Percentiles rank a stretch among this genome's conserved stretches.
These are phyloP conservation scores for Cryphonectria parasitica DNA, from an alignment of 2,329 filamentous ascomycete genomes.

Conservation along the genomic window DNA sequence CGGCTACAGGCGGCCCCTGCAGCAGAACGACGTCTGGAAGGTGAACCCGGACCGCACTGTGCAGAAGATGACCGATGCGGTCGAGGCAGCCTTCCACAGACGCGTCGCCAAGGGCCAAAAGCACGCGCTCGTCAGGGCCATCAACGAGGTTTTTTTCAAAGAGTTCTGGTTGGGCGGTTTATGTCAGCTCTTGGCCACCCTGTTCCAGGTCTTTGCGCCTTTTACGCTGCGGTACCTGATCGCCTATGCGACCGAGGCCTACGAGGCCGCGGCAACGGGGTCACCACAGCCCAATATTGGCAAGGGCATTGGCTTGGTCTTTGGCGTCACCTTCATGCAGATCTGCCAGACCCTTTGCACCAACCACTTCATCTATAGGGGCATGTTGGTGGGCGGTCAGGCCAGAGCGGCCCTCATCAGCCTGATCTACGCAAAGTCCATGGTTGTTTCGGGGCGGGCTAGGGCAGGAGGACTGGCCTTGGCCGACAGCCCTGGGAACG, in stretches of 20 bases:
- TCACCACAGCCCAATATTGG: constrained; percentile 68
- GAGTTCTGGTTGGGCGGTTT: constrained; percentile 87
- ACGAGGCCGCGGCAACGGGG: constrained; percentile 59
- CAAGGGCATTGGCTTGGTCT: constrained; percentile 76
- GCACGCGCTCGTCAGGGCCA: constrained; percentile 75
- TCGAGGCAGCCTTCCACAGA: constrained; percentile 70
- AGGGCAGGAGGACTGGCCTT: constrained; percentile 71
- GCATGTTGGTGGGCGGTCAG: constrained; percentile 90
- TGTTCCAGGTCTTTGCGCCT: constrained; percentile 81
- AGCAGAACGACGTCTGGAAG: constrained; percentile 83
- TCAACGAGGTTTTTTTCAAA: constrained; percentile 82
- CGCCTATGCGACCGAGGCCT: constrained; percentile 80
- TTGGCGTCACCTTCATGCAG: constrained; percentile 88
- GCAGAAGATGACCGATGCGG: constrained; percentile 67
- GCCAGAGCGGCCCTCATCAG: constrained; percentile 79
- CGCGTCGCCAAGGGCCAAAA: constrained; percentile 71
- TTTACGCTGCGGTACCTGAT: constrained; percentile 88
- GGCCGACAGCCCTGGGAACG: constrained; percentile 35
- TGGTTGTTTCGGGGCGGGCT: constrained; percentile 85
- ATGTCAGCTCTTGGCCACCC: constrained; percentile 72
- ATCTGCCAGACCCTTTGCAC: constrained; percentile 77
- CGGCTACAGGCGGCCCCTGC: constrained; percentile 83
- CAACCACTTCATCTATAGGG: constrained; percentile 90
- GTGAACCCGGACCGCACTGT: constrained; percentile 82
- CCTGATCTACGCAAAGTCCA: constrained; percentile 88